Percentiles rank a stretch among this genome's conserved stretches.
phyloP scores from a whole-genome alignment of 2,329 filamentous ascomycete genomes.

The Colletotrichum euphorbiae region DNA sequence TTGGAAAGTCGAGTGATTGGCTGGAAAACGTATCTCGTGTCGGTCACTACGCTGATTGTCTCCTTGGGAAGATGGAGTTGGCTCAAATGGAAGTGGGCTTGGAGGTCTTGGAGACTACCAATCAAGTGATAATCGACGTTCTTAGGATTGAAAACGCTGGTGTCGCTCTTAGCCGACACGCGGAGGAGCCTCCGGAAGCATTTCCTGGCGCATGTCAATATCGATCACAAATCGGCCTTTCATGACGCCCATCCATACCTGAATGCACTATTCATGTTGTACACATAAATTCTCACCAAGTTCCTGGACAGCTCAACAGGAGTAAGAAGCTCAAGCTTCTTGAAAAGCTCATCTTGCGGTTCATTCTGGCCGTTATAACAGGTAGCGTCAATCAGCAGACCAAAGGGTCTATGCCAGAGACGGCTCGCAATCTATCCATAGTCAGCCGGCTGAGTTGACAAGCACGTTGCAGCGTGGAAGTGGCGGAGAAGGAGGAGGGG shows the following conservation, averaged over 20 bases:
- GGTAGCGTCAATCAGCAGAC: slow-evolving; percentile 75
- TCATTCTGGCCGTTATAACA: slow-evolving; percentile 77
- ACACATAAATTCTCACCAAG: slow-evolving; percentile 72
- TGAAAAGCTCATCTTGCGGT: slow-evolving; percentile 73
- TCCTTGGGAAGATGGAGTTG: slow-evolving; percentile 76
- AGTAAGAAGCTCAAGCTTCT: slow-evolving; percentile 71
- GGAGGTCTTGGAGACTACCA: slow-evolving; percentile 73
- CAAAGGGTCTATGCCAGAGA: slow-evolving; percentile 77
- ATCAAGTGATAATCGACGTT: slow-evolving; percentile 76
- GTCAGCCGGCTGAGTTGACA: background rate
- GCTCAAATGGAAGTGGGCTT: slow-evolving; percentile 74
- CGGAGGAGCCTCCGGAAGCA: slow-evolving; percentile 73
- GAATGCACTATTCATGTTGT: slow-evolving; percentile 80
- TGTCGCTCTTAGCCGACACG: slow-evolving; percentile 70
- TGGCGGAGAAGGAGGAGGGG: too few relatives aligned
- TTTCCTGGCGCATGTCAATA: slow-evolving; percentile 56
- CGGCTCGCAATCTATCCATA: slow-evolving; percentile 72
- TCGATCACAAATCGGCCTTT: background rate
- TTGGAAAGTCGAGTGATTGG: slow-evolving; percentile 74
- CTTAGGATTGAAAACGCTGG: slow-evolving; percentile 72
- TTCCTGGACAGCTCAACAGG: slow-evolving; percentile 71
- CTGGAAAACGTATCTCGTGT: slow-evolving; percentile 74
- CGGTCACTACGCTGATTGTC: slow-evolving; percentile 75
- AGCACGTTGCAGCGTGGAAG: background rate
- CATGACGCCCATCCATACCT: slow-evolving; percentile 53